A percentile compares a stretch with the other conserved stretches of the same genome.
phyloP scores from a whole-genome alignment of 441 rosid species.

The Isatis lusitanica region DNA sequence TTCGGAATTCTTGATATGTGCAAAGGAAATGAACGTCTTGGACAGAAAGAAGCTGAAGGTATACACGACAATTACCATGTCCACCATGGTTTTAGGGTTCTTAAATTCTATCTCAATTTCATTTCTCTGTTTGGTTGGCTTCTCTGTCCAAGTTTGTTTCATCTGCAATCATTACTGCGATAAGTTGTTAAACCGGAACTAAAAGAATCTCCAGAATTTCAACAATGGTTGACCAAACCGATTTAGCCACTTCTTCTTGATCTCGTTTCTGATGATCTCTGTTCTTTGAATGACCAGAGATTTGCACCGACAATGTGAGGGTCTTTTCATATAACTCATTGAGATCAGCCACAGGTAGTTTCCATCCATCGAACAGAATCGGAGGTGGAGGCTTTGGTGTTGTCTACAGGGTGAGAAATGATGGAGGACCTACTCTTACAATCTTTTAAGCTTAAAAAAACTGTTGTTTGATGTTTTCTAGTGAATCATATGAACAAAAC shows the following conservation, averaged over 20 bases:
- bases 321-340: conserved; percentile 69
- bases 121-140: neutral
- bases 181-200: neutral
- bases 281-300: conserved; percentile 43
- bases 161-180: neutral
- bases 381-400: conserved; percentile 96
- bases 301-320: conserved; percentile 65
- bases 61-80: conserved; percentile 17
- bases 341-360: conserved; percentile 73
- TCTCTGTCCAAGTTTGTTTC: neutral
- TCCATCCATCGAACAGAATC: conserved; percentile 75
- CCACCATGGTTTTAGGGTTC: conserved; percentile 9
- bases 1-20: conserved; percentile 47
- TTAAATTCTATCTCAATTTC: neutral
- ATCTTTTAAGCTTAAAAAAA: neutral
- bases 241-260: neutral
- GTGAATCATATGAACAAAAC: neutral
- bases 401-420: conserved; percentile 67
- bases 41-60: conserved; percentile 56
- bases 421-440: neutral
- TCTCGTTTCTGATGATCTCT: conserved; percentile 19
- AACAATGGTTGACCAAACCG: conserved; percentile 8
- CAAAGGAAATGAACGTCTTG: conserved; percentile 36
- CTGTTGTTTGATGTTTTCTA: neutral
- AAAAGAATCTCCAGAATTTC: neutral